phyloP scores from a whole-genome alignment of 139 green algal genomes.

The Zygnema circumcarinatum region DNA sequence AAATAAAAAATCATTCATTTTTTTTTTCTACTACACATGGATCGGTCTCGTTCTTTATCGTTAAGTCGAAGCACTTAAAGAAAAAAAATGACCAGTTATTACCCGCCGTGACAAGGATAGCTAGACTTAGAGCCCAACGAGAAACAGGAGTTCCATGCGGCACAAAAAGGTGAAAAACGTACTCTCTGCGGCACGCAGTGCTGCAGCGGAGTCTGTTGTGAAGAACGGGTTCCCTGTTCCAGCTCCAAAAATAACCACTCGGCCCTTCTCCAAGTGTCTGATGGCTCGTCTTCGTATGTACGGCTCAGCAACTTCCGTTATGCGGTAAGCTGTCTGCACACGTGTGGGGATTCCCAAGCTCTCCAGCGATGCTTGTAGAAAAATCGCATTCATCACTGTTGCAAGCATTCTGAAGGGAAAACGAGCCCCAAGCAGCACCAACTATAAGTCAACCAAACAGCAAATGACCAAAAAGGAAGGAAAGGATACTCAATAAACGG shows the following conservation, averaged over 20 bases:
- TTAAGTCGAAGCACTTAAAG: not conserved
- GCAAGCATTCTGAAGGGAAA: conserved; percentile 86
- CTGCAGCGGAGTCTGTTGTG: conserved; percentile 96
- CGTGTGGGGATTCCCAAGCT: conserved; percentile 73
- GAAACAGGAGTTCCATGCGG: no score
- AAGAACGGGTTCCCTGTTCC: conserved; percentile 98
- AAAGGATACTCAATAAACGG: not conserved
- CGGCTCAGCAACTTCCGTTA: conserved; percentile 92
- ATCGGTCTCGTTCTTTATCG: no score
- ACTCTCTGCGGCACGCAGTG: conserved; percentile 91
- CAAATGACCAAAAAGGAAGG: no score
- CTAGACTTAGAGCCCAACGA: no score
- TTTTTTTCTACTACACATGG: no score
- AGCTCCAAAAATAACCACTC: conserved; percentile 96
- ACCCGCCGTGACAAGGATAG: no score
- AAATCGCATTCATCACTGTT: conserved; percentile 97
- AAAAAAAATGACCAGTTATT: no score
- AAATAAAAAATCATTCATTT: no score
- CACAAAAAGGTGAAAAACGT: no score
- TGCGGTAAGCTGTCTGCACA: conserved; percentile 95
- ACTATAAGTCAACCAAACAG: no score
- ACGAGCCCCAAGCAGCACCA: conserved; percentile 5
- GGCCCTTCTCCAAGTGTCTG: conserved; percentile 89
- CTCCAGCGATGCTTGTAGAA: conserved; percentile 81
- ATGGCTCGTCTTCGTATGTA: conserved; percentile 95